A percentile compares a stretch with the other conserved stretches of the same genome.
These are phyloP conservation scores for Neurospora sp. DNA, from an alignment of 495 filamentous ascomycete genomes.

Conservation along the genomic window DNA sequence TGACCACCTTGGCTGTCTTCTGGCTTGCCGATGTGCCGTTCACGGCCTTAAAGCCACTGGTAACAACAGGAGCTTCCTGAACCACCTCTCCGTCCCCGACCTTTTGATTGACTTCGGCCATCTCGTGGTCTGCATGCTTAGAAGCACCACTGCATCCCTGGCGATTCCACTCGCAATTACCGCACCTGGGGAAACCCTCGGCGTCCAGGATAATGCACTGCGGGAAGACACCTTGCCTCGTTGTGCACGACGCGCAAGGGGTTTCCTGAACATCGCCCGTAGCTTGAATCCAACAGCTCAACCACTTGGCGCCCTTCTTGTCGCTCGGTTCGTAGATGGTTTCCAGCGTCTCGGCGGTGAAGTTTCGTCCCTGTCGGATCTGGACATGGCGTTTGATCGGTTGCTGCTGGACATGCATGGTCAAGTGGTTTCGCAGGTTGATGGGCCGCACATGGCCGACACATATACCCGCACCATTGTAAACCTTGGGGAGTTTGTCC, in stretches of 20 bases:
- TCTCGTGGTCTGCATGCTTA: neutral
- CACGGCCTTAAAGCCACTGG: conserved; percentile 17
- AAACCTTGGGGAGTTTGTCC: neutral
- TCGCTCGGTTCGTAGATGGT: conserved; percentile 17
- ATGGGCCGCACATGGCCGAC: conserved; percentile 10
- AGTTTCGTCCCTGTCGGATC: conserved; percentile 16
- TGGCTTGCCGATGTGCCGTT: conserved; percentile 6
- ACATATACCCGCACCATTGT: conserved; percentile 4
- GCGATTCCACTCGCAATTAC: conserved; percentile 26
- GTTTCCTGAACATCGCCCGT: conserved; percentile 14
- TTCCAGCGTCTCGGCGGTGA: conserved; percentile 15
- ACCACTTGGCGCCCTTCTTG: conserved; percentile 18
- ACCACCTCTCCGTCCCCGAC: neutral
- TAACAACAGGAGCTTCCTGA: neutral
- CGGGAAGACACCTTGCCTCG: conserved; percentile 12
- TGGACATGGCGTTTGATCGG: conserved; percentile 17
- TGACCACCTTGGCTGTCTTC: neutral
- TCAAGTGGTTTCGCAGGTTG: conserved; percentile 7
- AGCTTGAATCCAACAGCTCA: conserved; percentile 24
- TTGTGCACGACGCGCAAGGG: conserved; percentile 16
- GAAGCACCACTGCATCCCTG: conserved; percentile 15
- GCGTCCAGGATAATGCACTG: conserved; percentile 17
- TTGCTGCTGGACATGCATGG: conserved; percentile 4
- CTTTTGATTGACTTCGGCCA: neutral
- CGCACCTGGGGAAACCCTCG: conserved; percentile 18